Base-by-base conservation (phyloP, 495 filamentous ascomycete species). In the Staphylotrichum longicolle region DNA sequence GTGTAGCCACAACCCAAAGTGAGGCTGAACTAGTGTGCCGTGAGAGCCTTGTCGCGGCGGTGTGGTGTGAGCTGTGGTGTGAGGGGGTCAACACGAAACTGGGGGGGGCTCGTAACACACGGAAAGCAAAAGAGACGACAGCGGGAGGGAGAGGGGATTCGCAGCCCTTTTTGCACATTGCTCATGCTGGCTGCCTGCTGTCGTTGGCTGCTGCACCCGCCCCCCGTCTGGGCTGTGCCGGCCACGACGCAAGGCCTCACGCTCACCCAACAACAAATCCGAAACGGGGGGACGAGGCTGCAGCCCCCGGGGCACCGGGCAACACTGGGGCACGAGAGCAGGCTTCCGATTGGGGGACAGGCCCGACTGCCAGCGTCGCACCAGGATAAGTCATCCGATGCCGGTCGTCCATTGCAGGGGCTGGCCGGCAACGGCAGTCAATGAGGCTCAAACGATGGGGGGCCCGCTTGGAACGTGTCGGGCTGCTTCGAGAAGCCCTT, bases 331-430 rank as follows among this genome's bases (percentile, higher is more conserved):
- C 40, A 35, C 41, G 2, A 6, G 30, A 7, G 10, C 10, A 12
- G 15, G 34, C 11, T 32, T n/a, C 54, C 32, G 32, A 56, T 56
- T 56, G 54, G 54, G 54, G 15, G 41, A 34, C 6, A 7, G 14
- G 41, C 27, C 27, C 40, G 48, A 50, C 1, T 14, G 30, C 27
- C 9, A 41, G 51, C 3, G 30, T 33, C 27, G 40, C 37, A 34
- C 40, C 5, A 14, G 30, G 7, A n/a, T 56, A 7, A 14, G 6
- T 33, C 40, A 42, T 27, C 10, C 39, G 53, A 42, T 55, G 37
- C 53, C 40, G 20, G 15, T 27, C 15, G 8, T 12, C 3, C 12
- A 32, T 14, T 33, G 34, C 15, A 34, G 27, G 10, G 53, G 15
- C 15, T 7, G n/a, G 50, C 14, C 34, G 34, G 34, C 14, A 40